Evolutionary conservation across 179 eudicot species (phyloP).

Genomic region (Pouteria campechiana): DNA sequence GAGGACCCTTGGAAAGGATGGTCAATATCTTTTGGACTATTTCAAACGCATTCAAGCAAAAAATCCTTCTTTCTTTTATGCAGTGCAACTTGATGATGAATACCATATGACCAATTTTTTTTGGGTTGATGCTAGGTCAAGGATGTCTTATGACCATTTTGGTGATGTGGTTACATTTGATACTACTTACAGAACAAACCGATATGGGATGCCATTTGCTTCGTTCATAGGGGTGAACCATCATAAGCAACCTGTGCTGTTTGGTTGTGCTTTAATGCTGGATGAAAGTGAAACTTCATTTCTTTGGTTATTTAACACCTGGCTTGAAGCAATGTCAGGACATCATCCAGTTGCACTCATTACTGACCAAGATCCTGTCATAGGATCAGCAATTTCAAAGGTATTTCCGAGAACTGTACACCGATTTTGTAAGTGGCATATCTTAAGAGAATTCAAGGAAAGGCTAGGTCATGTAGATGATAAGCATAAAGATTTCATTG

Average conservation of each 20-base stretch:
- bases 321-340: slow-evolving; percentile 45
- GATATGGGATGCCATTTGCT: slow-evolving; percentile 27
- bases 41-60: slow-evolving; percentile 31
- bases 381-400: slow-evolving; percentile 26
- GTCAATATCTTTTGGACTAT: slow-evolving; percentile 27
- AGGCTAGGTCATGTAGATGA: slow-evolving; percentile 27
- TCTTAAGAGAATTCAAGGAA: slow-evolving; percentile 31
- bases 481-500: slow-evolving; percentile 26
- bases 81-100: slow-evolving; percentile 22
- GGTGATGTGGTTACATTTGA: slow-evolving; percentile 37
- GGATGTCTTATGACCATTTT: slow-evolving; percentile 29
- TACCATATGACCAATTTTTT: slow-evolving; percentile 20
- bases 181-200: slow-evolving; percentile 17
- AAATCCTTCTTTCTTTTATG: slow-evolving; percentile 34
- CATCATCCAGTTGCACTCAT: slow-evolving; percentile 30
- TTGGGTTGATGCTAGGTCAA: slow-evolving; percentile 36
- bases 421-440: slow-evolving; percentile 35
- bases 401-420: slow-evolving; percentile 29
- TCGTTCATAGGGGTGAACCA: slow-evolving; percentile 42
- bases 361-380: slow-evolving; percentile 23
- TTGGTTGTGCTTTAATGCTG: slow-evolving; percentile 37
- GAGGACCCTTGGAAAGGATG: slow-evolving; percentile 20
- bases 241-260: slow-evolving; percentile 36
- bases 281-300: slow-evolving; percentile 28
- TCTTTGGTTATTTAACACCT: slow-evolving; percentile 36